Percentiles rank a stretch among this genome's conserved stretches.
phyloP scores from a whole-genome alignment of 371 early-diverging fungal species.

The Apophysomyces sp. region DNA sequence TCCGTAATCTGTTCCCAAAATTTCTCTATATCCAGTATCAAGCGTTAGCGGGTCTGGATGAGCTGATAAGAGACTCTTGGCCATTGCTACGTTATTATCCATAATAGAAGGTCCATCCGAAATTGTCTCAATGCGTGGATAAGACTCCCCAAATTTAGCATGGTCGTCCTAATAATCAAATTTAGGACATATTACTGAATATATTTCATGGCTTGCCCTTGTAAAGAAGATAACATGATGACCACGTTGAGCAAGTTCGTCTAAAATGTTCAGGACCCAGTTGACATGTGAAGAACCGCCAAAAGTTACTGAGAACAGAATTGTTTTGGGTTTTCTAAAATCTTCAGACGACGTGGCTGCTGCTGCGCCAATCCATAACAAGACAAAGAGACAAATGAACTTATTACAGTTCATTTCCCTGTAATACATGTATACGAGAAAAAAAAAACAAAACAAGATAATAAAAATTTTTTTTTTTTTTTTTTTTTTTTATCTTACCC shows the following conservation, averaged over 20 bases:
- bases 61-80: neutral
- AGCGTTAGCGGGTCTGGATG: neutral
- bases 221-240: slow-evolving; percentile 7
- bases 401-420: neutral
- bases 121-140: slow-evolving; percentile 10
- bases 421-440: too few relatives aligned
- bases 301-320: neutral
- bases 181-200: neutral
- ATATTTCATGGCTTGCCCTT: neutral
- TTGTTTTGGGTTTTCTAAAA: slow-evolving; percentile 4
- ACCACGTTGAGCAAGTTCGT: slow-evolving; percentile 7
- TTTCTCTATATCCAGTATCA: neutral
- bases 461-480: too few relatives aligned
- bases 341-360: neutral
- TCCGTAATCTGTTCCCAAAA: neutral
- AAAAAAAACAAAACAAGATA: too few relatives aligned
- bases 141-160: slow-evolving; percentile 9
- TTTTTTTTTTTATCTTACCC: too few relatives aligned
- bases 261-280: slow-evolving; percentile 7
- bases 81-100: neutral
- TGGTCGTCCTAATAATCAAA: slow-evolving; percentile 18
- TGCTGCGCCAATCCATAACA: neutral
- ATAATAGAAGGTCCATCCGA: slow-evolving; percentile 7
- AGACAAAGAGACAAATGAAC: neutral
- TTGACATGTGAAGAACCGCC: slow-evolving; percentile 15